Evolutionary conservation across 2,329 filamentous ascomycete genomes (phyloP), one percentile per base, ranked within the genome.

Genomic region (Fusarium napiforme): DNA sequence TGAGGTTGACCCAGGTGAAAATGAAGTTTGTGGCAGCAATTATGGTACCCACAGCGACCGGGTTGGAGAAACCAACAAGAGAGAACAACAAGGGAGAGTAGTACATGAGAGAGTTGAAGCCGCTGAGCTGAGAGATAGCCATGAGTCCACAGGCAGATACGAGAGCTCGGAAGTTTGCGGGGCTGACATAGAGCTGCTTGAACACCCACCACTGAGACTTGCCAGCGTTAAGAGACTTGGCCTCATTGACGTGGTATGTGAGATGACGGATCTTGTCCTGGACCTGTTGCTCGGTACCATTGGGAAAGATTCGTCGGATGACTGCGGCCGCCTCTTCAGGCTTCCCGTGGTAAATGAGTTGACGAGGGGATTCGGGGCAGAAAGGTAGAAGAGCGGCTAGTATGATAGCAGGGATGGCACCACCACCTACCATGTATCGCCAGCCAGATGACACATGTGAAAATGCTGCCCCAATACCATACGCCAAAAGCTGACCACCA

Each of bases 91-190:
- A 84, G 0, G 85, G 85, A 0, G 84, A 85, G 77, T 87, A 88
- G 77, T 87, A 87, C 67, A 83, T 81, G 42, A 88, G 79, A 4
- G 86, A 85, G 67, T 88, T 89, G 77, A 89, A 87, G 0, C 86
- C 86, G 10, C 84, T 81, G 46, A 88, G 85, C 79, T 88, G 86
- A 19, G 81, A 84, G 46, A 87, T 84, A 23, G 84, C 86, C 85
- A 87, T 87, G n/a, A 87, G 75, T n/a, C 84, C 83, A 61, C 85
- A 87, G 6, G 84, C 85, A 46, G 81, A 79, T 43, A 86, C 75
- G 19, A 87, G 78, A 18, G 85, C 84, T 16, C 85, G 82, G 52
- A 85, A 80, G 63, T 86, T 86, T n/a, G 79, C 74, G 2, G 83
- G 82, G 19, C 82, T 78, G 18, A 80, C 78, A 63, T 87, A 84